Evolutionary conservation across 352 stramenopile genomes (phyloP), one percentile per base, ranked within the genome.

Genomic region (Globisporangium recalcitrans): DNA sequence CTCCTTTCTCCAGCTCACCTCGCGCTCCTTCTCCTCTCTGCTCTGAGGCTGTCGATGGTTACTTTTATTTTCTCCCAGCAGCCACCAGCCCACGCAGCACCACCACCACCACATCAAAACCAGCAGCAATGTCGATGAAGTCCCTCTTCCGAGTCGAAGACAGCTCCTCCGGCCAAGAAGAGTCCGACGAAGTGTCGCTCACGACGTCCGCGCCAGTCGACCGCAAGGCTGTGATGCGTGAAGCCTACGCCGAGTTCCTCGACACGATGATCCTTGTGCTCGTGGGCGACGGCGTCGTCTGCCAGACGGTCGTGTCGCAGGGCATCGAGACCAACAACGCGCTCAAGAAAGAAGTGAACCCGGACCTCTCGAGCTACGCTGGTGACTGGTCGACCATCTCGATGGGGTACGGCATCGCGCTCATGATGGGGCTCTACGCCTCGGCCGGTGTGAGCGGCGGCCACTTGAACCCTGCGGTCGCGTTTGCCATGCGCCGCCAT

Each of bases 371-470:
- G 38, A 80, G 62, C 55, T 84, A 81, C 67, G 81, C 81, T 4
- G 81, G 81, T 13, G 77, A 88, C 65, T 90, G 81, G 77, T 74
- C 76, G 6, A 88, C 79, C 34, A 87, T 90, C 60, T 83, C 79
- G 21, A 68, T 90, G 26, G 79, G 81, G 48, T 90, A 82, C 57
- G 79, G 81, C 27, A 88, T 90, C 49, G 81, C 77, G 42, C 63
- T 90, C 36, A 86, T 88, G 74, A 78, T 88, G 67, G 81, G 78
- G 1, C 66, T 90, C 4, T 87, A 88, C 66, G 72, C 75, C 13
- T 88, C 81, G 16, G 81, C 75, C 9, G 82, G 79, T 42, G 77
- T 91, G 26, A 87, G 76, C 32, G 82, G 82, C 22, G 80, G 79
- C 11, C 82, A 91, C 66, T 61, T 91, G 26, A 91, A 91, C 56